A percentile compares a stretch with the other conserved stretches of the same genome.
phyloP scores from a whole-genome alignment of 345 rosid species.

The Citrus medica region DNA sequence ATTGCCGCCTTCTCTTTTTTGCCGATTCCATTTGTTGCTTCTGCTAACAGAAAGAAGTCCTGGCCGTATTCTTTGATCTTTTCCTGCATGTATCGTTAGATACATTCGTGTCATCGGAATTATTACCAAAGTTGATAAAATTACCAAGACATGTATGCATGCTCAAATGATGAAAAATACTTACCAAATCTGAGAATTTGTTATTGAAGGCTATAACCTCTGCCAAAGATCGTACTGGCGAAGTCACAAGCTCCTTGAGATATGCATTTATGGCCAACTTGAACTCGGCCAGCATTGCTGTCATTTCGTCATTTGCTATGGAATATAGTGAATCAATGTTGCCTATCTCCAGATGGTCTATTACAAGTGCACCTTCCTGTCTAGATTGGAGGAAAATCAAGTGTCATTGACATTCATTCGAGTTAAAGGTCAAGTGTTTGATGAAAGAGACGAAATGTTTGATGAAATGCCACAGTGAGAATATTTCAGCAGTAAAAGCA shows the following conservation, averaged over 20 bases:
- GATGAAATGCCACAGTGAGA: background rate
- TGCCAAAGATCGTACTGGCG: conserved; percentile 53
- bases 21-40: conserved; percentile 26
- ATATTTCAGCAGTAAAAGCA: background rate
- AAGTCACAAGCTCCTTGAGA: conserved; percentile 32
- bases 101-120: too few relatives aligned
- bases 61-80: conserved; percentile 32
- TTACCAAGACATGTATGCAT: background rate
- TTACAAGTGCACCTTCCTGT: conserved; percentile 29
- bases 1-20: conserved; percentile 19
- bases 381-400: conserved; percentile 12
- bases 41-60: conserved; percentile 5
- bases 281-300: conserved; percentile 47
- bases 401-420: background rate
- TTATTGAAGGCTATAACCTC: conserved; percentile 57
- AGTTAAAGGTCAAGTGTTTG: background rate
- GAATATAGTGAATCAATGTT: background rate
- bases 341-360: conserved; percentile 22
- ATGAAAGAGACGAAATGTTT: background rate
- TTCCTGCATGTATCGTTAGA: conserved; percentile 20
- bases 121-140: background rate
- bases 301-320: background rate
- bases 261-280: conserved; percentile 48
- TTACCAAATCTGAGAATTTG: conserved; percentile 38
- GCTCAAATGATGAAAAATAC: background rate